Percentiles rank a stretch among this genome's conserved stretches.
These are phyloP conservation scores for Didymella pomorum DNA, from an alignment of 2,329 filamentous ascomycete genomes.

Conservation along the genomic window DNA sequence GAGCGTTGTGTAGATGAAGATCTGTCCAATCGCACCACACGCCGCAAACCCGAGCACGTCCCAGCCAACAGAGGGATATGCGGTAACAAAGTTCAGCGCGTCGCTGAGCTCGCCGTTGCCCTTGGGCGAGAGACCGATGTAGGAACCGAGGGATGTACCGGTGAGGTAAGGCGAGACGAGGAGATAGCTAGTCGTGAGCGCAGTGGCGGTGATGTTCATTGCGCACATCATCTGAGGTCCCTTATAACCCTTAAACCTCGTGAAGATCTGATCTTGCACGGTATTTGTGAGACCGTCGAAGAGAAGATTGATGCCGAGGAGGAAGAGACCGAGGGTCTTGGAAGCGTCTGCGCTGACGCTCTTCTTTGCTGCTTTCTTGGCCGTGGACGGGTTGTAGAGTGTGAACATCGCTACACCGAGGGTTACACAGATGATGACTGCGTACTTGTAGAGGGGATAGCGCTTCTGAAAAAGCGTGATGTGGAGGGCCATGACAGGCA, in stretches of 20 bases:
- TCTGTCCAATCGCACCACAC: constrained; percentile 90
- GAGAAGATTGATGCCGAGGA: constrained; percentile 87
- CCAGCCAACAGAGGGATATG: constrained; percentile 81
- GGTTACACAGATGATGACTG: constrained; percentile 89
- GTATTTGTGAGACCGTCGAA: constrained; percentile 97
- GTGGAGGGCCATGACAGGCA: constrained; percentile 98
- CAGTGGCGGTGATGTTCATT: constrained; percentile 86
- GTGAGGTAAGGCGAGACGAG: constrained; percentile 82
- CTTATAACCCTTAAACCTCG: constrained; percentile 72
- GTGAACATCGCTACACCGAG: constrained; percentile 95
- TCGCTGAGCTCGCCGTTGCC: constrained; percentile 75
- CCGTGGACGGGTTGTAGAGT: constrained; percentile 70
- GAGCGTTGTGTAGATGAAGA: constrained; percentile 95
- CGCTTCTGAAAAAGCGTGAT: constrained; percentile 86
- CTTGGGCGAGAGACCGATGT: constrained; percentile 51
- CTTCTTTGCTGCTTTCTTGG: constrained; percentile 50
- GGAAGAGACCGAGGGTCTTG: constrained; percentile 78
- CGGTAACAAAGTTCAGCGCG: constrained; percentile 81
- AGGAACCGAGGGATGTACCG: constrained; percentile 58
- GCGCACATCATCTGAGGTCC: constrained; percentile 99
- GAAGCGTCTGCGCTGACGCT: constrained; percentile 68
- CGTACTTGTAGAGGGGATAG: constrained; percentile 96
- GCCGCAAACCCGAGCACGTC: constrained; percentile 90
- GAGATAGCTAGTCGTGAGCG: constrained; percentile 79
- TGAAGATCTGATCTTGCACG: constrained; percentile 94